A percentile compares a stretch with the other conserved stretches of the same genome.
Evolutionary conservation across 108 stramenopile species (phyloP).

Genomic region (Cyclotella sp.): DNA sequence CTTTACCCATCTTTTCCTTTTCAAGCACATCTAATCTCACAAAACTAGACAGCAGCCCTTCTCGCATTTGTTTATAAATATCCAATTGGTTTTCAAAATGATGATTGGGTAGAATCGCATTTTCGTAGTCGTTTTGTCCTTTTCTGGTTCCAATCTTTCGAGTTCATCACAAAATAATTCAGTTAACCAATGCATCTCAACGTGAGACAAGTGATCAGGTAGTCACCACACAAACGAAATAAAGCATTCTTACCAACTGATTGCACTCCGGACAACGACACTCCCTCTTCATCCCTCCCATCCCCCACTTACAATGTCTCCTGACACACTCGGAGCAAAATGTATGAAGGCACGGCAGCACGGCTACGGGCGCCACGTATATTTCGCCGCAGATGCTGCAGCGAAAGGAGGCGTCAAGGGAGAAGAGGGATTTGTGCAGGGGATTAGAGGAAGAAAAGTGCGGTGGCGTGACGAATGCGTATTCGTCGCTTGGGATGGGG

Average conservation of each 20-base stretch:
- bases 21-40: conserved; percentile 36
- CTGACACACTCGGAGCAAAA: conserved; percentile 71
- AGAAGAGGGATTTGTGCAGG: conserved; percentile 32
- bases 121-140: conserved; percentile 18
- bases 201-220: not conserved
- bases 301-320: conserved; percentile 23
- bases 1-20: not conserved
- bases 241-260: conserved; percentile 10
- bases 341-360: conserved; percentile 59
- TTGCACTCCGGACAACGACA: conserved; percentile 37
- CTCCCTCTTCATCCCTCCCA: conserved; percentile 31
- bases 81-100: conserved; percentile 27
- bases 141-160: not conserved
- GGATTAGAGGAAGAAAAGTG: conserved; percentile 24
- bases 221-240: not conserved
- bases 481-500: conserved; percentile 32
- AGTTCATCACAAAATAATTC: not conserved
- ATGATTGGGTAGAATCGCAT: conserved; percentile 24
- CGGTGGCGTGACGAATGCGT: conserved; percentile 21
- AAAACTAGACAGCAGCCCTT: conserved; percentile 16
- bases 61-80: conserved; percentile 28
- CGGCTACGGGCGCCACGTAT: conserved; percentile 47
- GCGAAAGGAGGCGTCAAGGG: conserved; percentile 42
- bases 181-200: not conserved
- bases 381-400: conserved; percentile 58